phyloP scores from a whole-genome alignment of 1,284 basidiomycete species.

The Singerocomus inundabilis region DNA sequence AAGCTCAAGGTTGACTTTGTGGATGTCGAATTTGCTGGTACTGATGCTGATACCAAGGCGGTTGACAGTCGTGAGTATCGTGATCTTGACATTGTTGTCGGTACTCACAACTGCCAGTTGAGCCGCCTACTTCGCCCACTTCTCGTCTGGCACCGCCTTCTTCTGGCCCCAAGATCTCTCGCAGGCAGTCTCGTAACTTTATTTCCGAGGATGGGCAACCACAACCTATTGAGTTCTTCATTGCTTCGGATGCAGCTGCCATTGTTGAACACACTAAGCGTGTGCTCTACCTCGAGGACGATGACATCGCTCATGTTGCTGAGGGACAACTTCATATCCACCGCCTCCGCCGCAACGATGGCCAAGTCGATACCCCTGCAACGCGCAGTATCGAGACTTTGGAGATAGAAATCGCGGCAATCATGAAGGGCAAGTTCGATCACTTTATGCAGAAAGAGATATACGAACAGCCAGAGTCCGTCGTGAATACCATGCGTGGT shows the following conservation, averaged over 20 bases:
- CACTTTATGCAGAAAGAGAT: conserved; percentile 99
- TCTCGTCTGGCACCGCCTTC: conserved; percentile 78
- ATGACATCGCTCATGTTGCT: conserved; percentile 97
- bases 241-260: conserved; percentile 96
- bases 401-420: conserved; percentile 98
- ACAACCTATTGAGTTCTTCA: conserved; percentile 99
- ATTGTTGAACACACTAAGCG: conserved; percentile 99
- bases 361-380: conserved; percentile 54
- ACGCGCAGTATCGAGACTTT: conserved; percentile 98
- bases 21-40: conserved; percentile 90
- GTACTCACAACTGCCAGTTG: conserved; percentile 38
- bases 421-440: conserved; percentile 99
- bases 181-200: conserved; percentile 97
- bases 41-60: conserved; percentile 60
- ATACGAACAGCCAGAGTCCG: conserved; percentile 99
- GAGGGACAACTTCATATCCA: conserved; percentile 99
- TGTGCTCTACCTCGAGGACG: conserved; percentile 98
- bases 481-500: conserved; percentile 99
- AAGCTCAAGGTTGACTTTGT: conserved; percentile 99
- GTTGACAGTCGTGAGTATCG: conserved; percentile 55
- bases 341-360: conserved; percentile 87
- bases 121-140: conserved; percentile 49
- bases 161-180: conserved; percentile 79
- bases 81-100: not conserved
- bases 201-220: conserved; percentile 98